Percentiles rank a stretch among this genome's conserved stretches.
phyloP scores from a whole-genome alignment of 2,329 filamentous ascomycete species.

The Pyrenophora teres region DNA sequence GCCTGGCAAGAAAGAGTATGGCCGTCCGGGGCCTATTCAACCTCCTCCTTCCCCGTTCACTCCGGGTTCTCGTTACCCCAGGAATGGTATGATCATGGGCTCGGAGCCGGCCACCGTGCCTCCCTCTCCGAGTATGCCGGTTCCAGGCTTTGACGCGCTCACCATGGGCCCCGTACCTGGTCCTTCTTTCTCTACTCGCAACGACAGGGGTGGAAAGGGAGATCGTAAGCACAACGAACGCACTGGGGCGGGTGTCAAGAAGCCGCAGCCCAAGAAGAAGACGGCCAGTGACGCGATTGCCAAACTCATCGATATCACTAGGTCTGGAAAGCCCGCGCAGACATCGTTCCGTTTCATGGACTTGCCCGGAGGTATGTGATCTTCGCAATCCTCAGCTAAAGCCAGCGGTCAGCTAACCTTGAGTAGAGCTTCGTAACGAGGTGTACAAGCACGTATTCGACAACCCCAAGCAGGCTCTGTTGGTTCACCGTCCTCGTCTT shows the following conservation, averaged over 20 bases:
- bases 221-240: not conserved
- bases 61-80: not conserved
- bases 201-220: not conserved
- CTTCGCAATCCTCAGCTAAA: not conserved
- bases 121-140: slow-evolving; percentile 13
- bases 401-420: slow-evolving; percentile 3
- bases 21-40: not conserved
- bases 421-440: slow-evolving; percentile 35
- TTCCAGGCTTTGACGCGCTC: not conserved
- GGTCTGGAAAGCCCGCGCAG: not conserved
- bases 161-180: not conserved
- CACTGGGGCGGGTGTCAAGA: slow-evolving; percentile 17
- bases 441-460: slow-evolving; percentile 26
- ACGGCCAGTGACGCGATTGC: not conserved
- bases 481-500: slow-evolving; percentile 33
- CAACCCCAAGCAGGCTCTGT: slow-evolving; percentile 25
- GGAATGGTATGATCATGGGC: not conserved
- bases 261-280: slow-evolving; percentile 4
- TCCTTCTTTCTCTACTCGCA: not conserved
- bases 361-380: slow-evolving; percentile 26
- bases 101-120: slow-evolving; percentile 7
- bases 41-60: not conserved
- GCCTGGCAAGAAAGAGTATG: not conserved
- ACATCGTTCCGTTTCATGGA: slow-evolving; percentile 24
- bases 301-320: not conserved